Conservation (phyloP, 192 early-diverging fungal species). For the Linnemannia exigua region DNA sequence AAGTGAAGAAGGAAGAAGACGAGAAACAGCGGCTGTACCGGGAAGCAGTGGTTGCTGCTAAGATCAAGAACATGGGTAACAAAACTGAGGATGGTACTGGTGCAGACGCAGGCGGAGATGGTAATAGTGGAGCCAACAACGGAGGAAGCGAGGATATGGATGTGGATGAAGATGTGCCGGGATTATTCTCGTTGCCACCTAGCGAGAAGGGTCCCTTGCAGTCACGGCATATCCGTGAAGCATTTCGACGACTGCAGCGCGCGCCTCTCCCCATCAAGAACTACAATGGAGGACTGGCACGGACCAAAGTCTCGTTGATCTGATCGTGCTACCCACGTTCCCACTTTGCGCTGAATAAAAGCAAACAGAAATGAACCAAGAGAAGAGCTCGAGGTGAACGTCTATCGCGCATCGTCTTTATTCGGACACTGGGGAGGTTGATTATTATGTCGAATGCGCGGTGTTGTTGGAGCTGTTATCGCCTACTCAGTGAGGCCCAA, state of each 20-base stretch:
- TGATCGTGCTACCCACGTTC: constrained; percentile 25
- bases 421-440: neutral
- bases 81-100: constrained; percentile 13
- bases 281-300: constrained; percentile 80
- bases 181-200: constrained; percentile 85
- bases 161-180: constrained; percentile 58
- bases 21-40: constrained; percentile 58
- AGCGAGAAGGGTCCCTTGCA: constrained; percentile 86
- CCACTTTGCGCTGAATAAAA: neutral
- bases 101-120: constrained; percentile 18
- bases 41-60: constrained; percentile 55
- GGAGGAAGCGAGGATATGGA: constrained; percentile 38
- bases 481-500: neutral
- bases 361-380: too few relatives aligned
- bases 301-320: constrained; percentile 81
- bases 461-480: neutral
- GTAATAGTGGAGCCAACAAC: constrained; percentile 12
- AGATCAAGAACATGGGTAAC: constrained; percentile 36
- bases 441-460: neutral
- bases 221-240: constrained; percentile 94
- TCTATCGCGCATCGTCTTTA: neutral
- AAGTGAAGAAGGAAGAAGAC: constrained; percentile 73
- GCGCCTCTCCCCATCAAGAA: constrained; percentile 81
- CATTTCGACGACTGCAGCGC: constrained; percentile 87
- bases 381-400: too few relatives aligned